These are phyloP conservation scores for Crataegus laevigata DNA, from an alignment of 306 rosid species.

Conservation along the genomic window DNA sequence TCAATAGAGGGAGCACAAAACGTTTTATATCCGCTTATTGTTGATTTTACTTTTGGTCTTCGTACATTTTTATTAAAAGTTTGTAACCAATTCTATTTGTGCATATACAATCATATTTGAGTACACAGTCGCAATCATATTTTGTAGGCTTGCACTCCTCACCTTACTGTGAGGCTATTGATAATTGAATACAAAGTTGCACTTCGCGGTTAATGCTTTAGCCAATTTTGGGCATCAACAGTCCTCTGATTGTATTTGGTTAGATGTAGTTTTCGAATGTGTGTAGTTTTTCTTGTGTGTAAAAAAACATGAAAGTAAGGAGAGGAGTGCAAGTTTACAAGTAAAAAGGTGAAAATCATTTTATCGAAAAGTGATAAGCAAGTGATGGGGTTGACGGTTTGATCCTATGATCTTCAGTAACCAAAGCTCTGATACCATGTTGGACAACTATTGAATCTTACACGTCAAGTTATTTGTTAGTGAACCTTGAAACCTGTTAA, in stretches of 20 bases:
- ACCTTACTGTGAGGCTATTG: not conserved
- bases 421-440: not conserved
- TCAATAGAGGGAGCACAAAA: not conserved
- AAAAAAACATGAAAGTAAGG: not conserved
- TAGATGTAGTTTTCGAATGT: not conserved
- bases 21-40: not conserved
- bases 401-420: not conserved
- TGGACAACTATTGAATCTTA: not conserved
- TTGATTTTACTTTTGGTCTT: too few relatives aligned
- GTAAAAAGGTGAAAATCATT: not conserved
- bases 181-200: not conserved
- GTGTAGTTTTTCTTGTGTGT: too few relatives aligned
- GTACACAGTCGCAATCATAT: too few relatives aligned
- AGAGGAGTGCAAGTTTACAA: not conserved
- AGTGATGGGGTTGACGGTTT: not conserved
- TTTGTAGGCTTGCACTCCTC: not conserved
- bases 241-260: not conserved
- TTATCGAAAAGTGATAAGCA: not conserved
- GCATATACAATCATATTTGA: not conserved
- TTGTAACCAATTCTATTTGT: too few relatives aligned
- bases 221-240: not conserved
- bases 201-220: not conserved
- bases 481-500: not conserved
- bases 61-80: too few relatives aligned
- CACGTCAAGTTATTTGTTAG: not conserved